phyloP scores from a whole-genome alignment of 768 basidiomycete genomes.

The Hygrocybe punicea region DNA sequence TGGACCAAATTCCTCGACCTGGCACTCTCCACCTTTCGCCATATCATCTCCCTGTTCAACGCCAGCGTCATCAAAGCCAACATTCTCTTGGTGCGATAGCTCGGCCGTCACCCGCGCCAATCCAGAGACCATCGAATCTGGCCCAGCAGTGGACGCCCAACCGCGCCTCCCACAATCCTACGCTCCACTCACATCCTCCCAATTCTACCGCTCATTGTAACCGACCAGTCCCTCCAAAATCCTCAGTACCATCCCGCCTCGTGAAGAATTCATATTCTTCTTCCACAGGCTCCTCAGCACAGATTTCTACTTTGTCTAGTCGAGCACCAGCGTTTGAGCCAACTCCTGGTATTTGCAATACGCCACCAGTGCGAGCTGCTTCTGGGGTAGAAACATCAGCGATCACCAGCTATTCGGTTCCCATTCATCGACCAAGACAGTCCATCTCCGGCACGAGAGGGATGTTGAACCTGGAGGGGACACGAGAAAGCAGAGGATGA shows the following conservation, averaged over 20 bases:
- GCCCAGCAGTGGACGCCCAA: constrained; percentile 3
- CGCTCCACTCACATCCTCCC: background rate
- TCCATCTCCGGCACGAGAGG: background rate
- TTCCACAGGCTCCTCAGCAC: background rate
- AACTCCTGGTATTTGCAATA: constrained; percentile 1
- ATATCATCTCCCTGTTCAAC: constrained; percentile 20
- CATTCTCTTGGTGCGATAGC: constrained; percentile 17
- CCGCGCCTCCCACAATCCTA: background rate
- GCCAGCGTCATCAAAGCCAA: constrained; percentile 15
- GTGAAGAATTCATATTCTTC: background rate
- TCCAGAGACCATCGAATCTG: constrained; percentile 10
- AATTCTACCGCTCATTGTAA: background rate
- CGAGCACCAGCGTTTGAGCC: constrained; percentile 56
- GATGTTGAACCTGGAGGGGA: background rate
- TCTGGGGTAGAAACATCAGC: background rate
- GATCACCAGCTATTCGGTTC: background rate
- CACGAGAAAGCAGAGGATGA: background rate
- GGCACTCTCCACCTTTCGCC: constrained; percentile 10
- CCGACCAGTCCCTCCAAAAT: background rate
- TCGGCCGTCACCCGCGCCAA: constrained; percentile 17
- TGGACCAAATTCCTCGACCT: background rate
- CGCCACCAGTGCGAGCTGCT: no score
- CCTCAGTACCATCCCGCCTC: background rate
- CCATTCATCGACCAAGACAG: constrained; percentile 1
- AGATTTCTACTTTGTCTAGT: constrained; percentile 42